phyloP scores from a whole-genome alignment of 2,329 filamentous ascomycete species.

The Grosmannia clavigera region DNA sequence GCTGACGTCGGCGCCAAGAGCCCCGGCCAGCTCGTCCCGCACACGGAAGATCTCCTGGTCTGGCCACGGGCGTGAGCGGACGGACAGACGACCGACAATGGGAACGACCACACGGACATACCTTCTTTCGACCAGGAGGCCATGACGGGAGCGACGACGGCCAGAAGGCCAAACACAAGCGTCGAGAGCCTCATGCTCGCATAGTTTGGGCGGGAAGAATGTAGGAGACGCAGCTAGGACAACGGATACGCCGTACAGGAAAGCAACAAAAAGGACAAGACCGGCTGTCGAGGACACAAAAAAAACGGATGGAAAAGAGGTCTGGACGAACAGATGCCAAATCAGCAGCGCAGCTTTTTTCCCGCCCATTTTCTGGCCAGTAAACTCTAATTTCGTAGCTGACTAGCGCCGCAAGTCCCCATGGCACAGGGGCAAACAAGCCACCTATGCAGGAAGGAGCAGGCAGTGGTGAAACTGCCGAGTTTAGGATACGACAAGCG shows the following conservation, averaged over 20 bases:
- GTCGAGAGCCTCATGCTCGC: conserved; percentile 59
- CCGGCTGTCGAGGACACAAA: neutral
- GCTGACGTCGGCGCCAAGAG: conserved; percentile 66
- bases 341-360: neutral
- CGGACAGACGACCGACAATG: neutral
- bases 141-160: conserved; percentile 52
- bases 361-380: too few relatives aligned
- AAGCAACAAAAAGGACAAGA: neutral
- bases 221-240: neutral
- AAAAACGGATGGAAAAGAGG: neutral
- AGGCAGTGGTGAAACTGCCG: neutral
- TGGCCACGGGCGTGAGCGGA: conserved; percentile 21
- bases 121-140: conserved; percentile 82
- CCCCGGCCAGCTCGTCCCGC: conserved; percentile 67
- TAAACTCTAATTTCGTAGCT: too few relatives aligned
- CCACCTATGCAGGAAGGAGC: neutral
- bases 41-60: conserved; percentile 98
- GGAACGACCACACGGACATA: conserved; percentile 23
- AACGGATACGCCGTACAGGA: neutral
- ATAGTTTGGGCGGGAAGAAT: conserved; percentile 25
- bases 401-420: neutral
- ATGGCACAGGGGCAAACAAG: neutral
- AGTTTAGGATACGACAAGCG: too few relatives aligned
- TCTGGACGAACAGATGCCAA: neutral
- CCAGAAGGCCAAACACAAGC: conserved; percentile 56